Conservation (phyloP, 2,329 filamentous ascomycete species). For the Byssoonygena ceratinophila region DNA sequence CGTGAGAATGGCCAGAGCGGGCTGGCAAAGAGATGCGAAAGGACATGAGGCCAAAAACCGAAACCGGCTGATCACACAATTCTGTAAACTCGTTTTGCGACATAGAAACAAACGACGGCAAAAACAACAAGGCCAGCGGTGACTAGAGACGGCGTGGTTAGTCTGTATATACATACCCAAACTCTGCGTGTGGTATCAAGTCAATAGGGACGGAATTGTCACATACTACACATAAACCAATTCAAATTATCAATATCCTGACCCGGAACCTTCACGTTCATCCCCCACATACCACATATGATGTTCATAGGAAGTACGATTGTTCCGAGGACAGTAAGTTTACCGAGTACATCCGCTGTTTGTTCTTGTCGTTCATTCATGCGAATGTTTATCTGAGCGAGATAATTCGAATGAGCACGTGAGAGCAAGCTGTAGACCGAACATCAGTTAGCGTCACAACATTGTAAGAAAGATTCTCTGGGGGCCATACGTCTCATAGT, state of each 20-base stretch:
- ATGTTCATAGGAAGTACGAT: slow-evolving; percentile 99
- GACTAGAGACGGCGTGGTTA: slow-evolving; percentile 32
- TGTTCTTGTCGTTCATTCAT: slow-evolving; percentile 98
- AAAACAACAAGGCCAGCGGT: slow-evolving; percentile 69
- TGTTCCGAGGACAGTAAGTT: slow-evolving; percentile 88
- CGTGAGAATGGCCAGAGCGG: too few relatives aligned
- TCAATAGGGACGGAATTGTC: too few relatives aligned
- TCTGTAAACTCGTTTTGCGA: slow-evolving; percentile 73
- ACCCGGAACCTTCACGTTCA: slow-evolving; percentile 95
- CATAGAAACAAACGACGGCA: slow-evolving; percentile 65
- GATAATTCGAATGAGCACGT: slow-evolving; percentile 87
- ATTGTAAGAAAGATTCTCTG: neutral
- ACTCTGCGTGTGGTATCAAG: too few relatives aligned
- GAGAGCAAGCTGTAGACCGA: slow-evolving; percentile 59
- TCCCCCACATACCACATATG: slow-evolving; percentile 95
- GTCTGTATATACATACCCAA: too few relatives aligned
- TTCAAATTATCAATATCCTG: slow-evolving; percentile 68
- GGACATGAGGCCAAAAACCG: neutral
- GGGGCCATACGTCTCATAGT: slow-evolving; percentile 84
- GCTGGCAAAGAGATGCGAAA: too few relatives aligned
- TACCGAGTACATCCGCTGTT: slow-evolving; percentile 88
- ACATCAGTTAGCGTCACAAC: slow-evolving; percentile 16
- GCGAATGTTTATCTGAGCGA: slow-evolving; percentile 97
- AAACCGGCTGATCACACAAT: slow-evolving; percentile 50
- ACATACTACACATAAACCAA: slow-evolving; percentile 58